phyloP scores from a whole-genome alignment of 305 asterid genomes.

The Ajuga reptans region DNA sequence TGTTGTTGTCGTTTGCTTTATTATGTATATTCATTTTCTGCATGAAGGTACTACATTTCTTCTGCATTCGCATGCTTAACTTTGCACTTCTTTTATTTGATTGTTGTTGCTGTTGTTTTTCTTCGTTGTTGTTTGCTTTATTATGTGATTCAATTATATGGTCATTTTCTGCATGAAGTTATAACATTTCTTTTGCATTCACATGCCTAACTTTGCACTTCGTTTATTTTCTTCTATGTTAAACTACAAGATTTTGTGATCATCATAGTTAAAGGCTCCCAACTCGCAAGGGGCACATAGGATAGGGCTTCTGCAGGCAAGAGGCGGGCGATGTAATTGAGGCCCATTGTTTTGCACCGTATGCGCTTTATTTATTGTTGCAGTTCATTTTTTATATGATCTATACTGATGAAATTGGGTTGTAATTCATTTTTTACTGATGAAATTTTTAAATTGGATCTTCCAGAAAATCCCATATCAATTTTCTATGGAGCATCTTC shows the following conservation, averaged over 20 bases:
- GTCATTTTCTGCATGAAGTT: not conserved
- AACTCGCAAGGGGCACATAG: no score
- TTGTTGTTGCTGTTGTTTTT: not conserved
- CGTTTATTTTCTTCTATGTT: no score
- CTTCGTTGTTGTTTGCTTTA: not conserved
- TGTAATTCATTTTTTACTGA: slow-evolving; percentile 1
- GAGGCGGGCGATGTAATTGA: no score
- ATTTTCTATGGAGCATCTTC: slow-evolving; percentile 77
- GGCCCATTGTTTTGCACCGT: no score
- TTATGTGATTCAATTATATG: not conserved
- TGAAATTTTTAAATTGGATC: slow-evolving; percentile 13
- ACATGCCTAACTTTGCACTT: not conserved
- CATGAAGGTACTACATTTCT: not conserved
- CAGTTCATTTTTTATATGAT: no score
- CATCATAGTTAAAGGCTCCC: no score
- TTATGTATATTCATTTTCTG: not conserved
- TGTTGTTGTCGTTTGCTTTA: not conserved
- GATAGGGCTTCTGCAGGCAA: no score
- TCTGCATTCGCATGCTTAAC: not conserved
- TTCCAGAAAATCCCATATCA: slow-evolving; percentile 78
- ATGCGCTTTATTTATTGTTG: no score
- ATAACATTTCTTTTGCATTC: not conserved
- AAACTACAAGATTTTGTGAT: no score
- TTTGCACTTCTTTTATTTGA: not conserved
- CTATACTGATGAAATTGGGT: no score